A percentile compares a stretch with the other conserved stretches of the same genome.
Conservation (phyloP, 768 basidiomycete genomes). For the Chalciporus pseudorubinellus region DNA sequence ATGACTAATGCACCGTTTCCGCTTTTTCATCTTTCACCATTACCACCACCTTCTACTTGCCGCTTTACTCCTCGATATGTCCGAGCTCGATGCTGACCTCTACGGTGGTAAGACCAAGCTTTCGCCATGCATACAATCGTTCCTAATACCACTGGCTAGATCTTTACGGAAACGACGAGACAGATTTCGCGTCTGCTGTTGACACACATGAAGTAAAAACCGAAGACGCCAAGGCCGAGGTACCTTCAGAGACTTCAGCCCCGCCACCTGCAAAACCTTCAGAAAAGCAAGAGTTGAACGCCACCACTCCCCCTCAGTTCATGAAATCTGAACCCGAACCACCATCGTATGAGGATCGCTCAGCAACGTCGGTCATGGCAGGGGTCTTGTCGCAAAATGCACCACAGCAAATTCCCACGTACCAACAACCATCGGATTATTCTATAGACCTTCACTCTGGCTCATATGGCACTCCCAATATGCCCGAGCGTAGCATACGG, state of each 20-base stretch:
- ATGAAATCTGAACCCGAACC: slow-evolving; percentile 10
- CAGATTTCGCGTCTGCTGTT: slow-evolving; percentile 54
- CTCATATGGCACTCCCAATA: slow-evolving; percentile 41
- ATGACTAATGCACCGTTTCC: slow-evolving; percentile 28
- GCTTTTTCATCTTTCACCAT: slow-evolving; percentile 35
- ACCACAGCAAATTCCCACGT: slow-evolving; percentile 77
- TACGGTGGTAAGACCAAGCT: slow-evolving; percentile 65
- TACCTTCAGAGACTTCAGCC: slow-evolving; percentile 20
- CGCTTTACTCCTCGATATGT: slow-evolving; percentile 43
- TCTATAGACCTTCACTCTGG: slow-evolving; percentile 38
- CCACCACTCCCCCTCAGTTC: slow-evolving; percentile 8
- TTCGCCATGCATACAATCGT: not conserved
- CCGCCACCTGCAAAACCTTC: slow-evolving; percentile 17
- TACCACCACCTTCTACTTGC: slow-evolving; percentile 31
- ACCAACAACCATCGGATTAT: slow-evolving; percentile 65
- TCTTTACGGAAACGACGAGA: slow-evolving; percentile 64
- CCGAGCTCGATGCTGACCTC: slow-evolving; percentile 85
- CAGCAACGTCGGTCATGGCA: slow-evolving; percentile 7
- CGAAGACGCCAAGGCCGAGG: slow-evolving; percentile 29
- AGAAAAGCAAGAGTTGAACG: slow-evolving; percentile 21
- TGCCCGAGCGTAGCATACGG: slow-evolving; percentile 64
- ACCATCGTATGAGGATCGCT: slow-evolving; percentile 18
- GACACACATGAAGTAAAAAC: slow-evolving; percentile 34
- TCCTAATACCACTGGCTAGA: slow-evolving; percentile 38
- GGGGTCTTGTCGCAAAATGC: slow-evolving; percentile 39